Percentiles rank a stretch among this genome's conserved stretches.
These are phyloP conservation scores for Coemansia sp. DNA, from an alignment of 192 early-diverging fungal species.

Conservation along the genomic window DNA sequence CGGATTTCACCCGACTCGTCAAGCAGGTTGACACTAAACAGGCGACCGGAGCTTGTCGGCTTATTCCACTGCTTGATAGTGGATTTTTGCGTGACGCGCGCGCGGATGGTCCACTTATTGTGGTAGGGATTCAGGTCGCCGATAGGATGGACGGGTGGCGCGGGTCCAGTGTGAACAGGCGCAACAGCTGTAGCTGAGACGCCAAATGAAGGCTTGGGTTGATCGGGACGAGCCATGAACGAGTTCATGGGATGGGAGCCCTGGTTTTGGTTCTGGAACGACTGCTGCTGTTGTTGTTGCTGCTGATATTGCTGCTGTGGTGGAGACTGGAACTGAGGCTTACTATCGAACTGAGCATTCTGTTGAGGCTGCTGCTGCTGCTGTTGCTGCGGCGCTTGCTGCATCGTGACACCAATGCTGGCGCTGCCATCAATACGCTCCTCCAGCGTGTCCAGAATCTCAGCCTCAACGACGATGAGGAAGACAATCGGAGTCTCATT, in stretches of 20 bases:
- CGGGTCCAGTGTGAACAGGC: conserved; percentile 39
- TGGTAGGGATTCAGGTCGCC: conserved; percentile 83
- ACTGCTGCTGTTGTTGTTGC: conserved; percentile 6
- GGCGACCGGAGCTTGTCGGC: conserved; percentile 68
- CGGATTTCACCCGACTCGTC: conserved; percentile 93
- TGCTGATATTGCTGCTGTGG: conserved; percentile 5
- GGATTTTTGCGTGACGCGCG: conserved; percentile 81
- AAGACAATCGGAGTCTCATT: conserved; percentile 29
- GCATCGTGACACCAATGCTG: neutral
- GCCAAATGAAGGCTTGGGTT: conserved; percentile 24
- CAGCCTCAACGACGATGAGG: conserved; percentile 35
- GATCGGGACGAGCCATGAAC: conserved; percentile 43
- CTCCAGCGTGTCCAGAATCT: conserved; percentile 27
- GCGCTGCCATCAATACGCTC: conserved; percentile 26
- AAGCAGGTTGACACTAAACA: conserved; percentile 85
- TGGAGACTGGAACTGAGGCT: conserved; percentile 4
- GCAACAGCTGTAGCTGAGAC: conserved; percentile 2
- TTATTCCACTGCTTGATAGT: conserved; percentile 82
- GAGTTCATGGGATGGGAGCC: conserved; percentile 3
- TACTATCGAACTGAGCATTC: neutral
- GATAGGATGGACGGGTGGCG: conserved; percentile 55
- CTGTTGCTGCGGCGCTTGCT: neutral
- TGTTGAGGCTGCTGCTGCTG: neutral
- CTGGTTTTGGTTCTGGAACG: conserved; percentile 32
- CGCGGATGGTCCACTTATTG: conserved; percentile 94